These are phyloP conservation scores for Fragaria ananassa DNA, from an alignment of 306 rosid species.

Conservation along the genomic window DNA sequence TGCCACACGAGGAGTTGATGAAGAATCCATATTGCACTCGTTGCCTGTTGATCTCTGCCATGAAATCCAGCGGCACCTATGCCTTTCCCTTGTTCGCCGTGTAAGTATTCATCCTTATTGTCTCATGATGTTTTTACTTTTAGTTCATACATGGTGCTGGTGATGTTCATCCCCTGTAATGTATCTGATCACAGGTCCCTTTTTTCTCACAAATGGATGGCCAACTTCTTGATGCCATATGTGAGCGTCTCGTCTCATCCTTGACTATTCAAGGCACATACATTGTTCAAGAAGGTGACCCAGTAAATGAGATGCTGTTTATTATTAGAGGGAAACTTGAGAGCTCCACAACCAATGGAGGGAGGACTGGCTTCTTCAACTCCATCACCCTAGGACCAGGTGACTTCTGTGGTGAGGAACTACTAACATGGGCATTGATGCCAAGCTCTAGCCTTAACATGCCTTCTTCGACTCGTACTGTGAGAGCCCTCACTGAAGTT, in stretches of 20 bases:
- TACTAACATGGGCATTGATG: conserved; percentile 87
- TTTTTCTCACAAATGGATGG: conserved; percentile 98
- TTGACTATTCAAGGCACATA: conserved; percentile 69
- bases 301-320: conserved; percentile 78
- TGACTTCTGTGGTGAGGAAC: conserved; percentile 84
- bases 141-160: background rate
- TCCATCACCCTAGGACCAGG: conserved; percentile 78
- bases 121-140: background rate
- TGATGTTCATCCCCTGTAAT: conserved; percentile 2
- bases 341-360: conserved; percentile 89
- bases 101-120: conserved; percentile 33
- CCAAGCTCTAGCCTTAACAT: conserved; percentile 66
- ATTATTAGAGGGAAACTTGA: conserved; percentile 84
- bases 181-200: conserved; percentile 50
- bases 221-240: conserved; percentile 89
- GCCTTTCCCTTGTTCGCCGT: conserved; percentile 80
- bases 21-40: conserved; percentile 65
- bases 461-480: conserved; percentile 81
- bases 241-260: conserved; percentile 77
- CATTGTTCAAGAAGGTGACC: conserved; percentile 71
- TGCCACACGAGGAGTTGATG: conserved; percentile 89
- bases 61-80: conserved; percentile 78
- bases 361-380: conserved; percentile 75
- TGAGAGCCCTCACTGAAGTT: conserved; percentile 66
- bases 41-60: conserved; percentile 80